Conservation (phyloP, 2,329 filamentous ascomycete genomes). For the Bipolaris oryzae region DNA sequence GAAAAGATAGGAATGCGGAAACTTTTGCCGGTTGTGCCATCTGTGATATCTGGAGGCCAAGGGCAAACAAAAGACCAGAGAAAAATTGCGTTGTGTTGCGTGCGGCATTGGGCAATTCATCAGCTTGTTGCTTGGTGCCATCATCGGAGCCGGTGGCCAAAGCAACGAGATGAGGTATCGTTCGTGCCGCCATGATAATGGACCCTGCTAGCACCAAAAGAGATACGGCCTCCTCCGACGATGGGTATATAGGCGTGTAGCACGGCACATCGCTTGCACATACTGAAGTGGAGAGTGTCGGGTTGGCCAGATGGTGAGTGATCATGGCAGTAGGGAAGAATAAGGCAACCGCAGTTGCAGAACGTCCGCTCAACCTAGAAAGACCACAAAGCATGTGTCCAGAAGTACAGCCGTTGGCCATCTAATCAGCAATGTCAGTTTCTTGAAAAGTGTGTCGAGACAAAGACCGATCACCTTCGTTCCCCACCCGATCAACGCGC, state of each 20-base stretch:
- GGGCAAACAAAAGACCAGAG: slow-evolving; percentile 57
- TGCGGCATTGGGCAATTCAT: slow-evolving; percentile 24
- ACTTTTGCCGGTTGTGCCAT: slow-evolving; percentile 60
- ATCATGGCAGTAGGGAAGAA: slow-evolving; percentile 44
- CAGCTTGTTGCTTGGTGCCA: slow-evolving; percentile 13
- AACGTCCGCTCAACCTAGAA: slow-evolving; percentile 57
- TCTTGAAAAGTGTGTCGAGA: not conserved
- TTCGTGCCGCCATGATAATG: slow-evolving; percentile 31
- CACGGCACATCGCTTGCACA: slow-evolving; percentile 52
- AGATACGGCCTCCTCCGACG: slow-evolving; percentile 33
- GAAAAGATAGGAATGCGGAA: slow-evolving; percentile 56
- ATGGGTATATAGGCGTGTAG: slow-evolving; percentile 55
- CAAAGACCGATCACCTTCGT: slow-evolving; percentile 53
- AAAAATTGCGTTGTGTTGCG: slow-evolving; percentile 51
- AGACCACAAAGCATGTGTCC: slow-evolving; percentile 63
- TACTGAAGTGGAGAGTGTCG: slow-evolving; percentile 48
- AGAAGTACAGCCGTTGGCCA: slow-evolving; percentile 58
- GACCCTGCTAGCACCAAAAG: slow-evolving; percentile 45
- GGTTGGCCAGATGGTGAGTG: slow-evolving; percentile 49
- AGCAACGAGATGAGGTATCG: slow-evolving; percentile 31
- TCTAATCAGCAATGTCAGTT: slow-evolving; percentile 25
- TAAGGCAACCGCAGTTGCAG: slow-evolving; percentile 51
- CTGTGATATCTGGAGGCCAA: slow-evolving; percentile 58
- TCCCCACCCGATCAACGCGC: slow-evolving; percentile 57
- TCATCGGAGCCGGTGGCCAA: slow-evolving; percentile 1